Evolutionary conservation across 768 basidiomycete genomes (phyloP).

Genomic region (Boletus rex-veris): DNA sequence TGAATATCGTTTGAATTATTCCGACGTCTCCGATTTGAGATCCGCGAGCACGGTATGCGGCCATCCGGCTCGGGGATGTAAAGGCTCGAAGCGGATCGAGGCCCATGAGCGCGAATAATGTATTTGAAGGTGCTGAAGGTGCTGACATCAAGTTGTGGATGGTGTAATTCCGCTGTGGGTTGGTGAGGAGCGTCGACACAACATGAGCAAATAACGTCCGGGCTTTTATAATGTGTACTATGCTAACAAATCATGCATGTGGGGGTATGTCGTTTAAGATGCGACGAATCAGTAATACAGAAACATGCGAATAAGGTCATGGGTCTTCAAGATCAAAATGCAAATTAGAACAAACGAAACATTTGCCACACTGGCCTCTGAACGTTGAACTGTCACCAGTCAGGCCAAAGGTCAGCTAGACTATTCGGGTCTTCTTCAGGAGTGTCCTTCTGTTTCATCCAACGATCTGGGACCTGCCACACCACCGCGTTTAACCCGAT

Average conservation of each 20-base stretch:
- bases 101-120: too few species aligned
- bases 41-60: too few species aligned
- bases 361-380: background rate
- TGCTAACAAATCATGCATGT: slow-evolving; percentile 25
- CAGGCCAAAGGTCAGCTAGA: slow-evolving; percentile 59
- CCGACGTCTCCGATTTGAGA: too few species aligned
- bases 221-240: background rate
- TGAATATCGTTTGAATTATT: too few species aligned
- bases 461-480: slow-evolving; percentile 76
- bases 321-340: slow-evolving; percentile 1
- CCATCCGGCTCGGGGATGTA: too few species aligned
- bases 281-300: slow-evolving; percentile 13
- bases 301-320: background rate
- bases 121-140: too few species aligned
- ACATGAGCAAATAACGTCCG: too few species aligned
- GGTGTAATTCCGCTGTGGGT: too few species aligned
- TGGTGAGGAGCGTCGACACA: too few species aligned
- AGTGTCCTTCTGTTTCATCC: slow-evolving; percentile 83
- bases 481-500: background rate
- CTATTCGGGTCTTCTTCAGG: slow-evolving; percentile 69
- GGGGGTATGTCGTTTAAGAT: slow-evolving; percentile 17
- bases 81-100: too few species aligned
- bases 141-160: too few species aligned
- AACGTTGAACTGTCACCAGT: slow-evolving; percentile 41
- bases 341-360: slow-evolving; percentile 1